Conservation (phyloP, 1,284 basidiomycete genomes). For the Phellopilus nigrolimitatus region DNA sequence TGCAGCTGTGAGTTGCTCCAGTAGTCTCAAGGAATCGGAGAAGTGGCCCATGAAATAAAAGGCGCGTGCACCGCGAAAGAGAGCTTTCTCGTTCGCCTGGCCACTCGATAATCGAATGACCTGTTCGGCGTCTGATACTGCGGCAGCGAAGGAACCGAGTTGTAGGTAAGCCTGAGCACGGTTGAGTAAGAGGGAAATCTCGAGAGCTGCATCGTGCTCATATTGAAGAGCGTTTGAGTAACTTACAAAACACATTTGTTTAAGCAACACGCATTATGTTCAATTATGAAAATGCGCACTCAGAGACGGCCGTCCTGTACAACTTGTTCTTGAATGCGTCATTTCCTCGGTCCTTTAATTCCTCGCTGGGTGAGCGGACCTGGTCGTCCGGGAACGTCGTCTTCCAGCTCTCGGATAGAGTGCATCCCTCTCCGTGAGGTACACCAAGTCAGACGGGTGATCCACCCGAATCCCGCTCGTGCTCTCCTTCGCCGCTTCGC, state of each 20-base stretch:
- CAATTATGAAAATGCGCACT: conserved; percentile 6
- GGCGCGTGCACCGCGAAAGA: conserved; percentile 15
- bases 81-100: conserved; percentile 17
- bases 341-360: conserved; percentile 17
- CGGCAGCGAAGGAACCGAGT: conserved; percentile 1
- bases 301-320: conserved; percentile 13
- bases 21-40: conserved; percentile 1
- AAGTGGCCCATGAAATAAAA: conserved; percentile 13
- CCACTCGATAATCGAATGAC: background rate
- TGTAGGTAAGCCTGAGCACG: conserved; percentile 17
- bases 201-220: conserved; percentile 4
- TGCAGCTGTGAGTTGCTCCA: conserved; percentile 7
- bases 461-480: conserved; percentile 18
- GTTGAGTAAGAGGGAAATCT: conserved; percentile 15
- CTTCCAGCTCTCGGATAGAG: conserved; percentile 16
- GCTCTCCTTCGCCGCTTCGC: conserved; percentile 15
- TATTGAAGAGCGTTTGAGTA: conserved; percentile 12
- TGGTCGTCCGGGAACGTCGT: conserved; percentile 5
- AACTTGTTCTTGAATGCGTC: conserved; percentile 12
- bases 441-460: conserved; percentile 16
- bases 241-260: background rate
- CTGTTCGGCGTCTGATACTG: conserved; percentile 7
- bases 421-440: conserved; percentile 12
- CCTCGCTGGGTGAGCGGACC: conserved; percentile 3
- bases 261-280: background rate